These are phyloP conservation scores for Ophiocordyceps camponoti-floridani DNA, from an alignment of 2,329 filamentous ascomycete genomes.

Conservation along the genomic window DNA sequence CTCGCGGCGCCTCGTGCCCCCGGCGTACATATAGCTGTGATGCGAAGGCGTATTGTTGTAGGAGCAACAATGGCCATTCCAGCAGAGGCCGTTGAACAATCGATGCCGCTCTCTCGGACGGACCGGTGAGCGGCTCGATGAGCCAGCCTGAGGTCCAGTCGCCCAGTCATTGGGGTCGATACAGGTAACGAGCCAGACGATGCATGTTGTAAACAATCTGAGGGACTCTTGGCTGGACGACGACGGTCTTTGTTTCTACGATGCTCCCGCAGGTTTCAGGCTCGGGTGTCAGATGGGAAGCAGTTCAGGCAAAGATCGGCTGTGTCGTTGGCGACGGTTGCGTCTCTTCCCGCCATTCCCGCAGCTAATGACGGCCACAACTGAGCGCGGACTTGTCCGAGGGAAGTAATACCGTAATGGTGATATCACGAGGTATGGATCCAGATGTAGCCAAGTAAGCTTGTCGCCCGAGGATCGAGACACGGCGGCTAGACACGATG, in stretches of 20 bases:
- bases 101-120: neutral
- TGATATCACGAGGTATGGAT: neutral
- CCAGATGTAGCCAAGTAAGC: neutral
- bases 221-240: neutral
- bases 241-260: neutral
- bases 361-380: neutral
- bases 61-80: neutral
- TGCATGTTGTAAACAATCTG: neutral
- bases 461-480: neutral
- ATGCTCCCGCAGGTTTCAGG: neutral
- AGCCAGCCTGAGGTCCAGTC: neutral
- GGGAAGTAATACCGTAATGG: neutral
- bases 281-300: neutral
- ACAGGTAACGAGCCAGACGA: neutral
- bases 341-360: neutral
- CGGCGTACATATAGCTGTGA: neutral
- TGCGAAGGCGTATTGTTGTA: neutral
- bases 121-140: too few relatives aligned
- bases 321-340: neutral
- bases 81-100: neutral
- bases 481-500: too few relatives aligned
- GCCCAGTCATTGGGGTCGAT: too few relatives aligned
- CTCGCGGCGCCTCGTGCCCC: neutral
- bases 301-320: neutral
- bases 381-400: neutral